These are phyloP conservation scores for Leccinum aurantiacum DNA, from an alignment of 768 basidiomycete genomes.

Conservation along the genomic window DNA sequence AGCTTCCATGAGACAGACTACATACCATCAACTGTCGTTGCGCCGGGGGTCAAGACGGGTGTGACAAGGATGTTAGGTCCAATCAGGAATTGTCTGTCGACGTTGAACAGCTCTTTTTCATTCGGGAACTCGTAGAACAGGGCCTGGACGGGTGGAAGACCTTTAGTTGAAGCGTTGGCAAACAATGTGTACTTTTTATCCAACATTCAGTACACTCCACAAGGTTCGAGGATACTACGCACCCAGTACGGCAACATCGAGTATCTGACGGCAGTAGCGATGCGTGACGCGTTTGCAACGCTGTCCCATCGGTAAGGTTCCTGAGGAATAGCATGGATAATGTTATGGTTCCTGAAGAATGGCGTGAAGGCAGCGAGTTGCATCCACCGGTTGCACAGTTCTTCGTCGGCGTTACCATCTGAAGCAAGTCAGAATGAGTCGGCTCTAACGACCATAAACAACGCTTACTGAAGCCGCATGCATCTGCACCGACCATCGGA, in stretches of 20 bases:
- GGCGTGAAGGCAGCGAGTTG: constrained; percentile 80
- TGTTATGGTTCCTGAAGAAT: constrained; percentile 81
- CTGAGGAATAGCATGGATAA: constrained; percentile 63
- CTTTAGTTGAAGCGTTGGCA: constrained; percentile 60
- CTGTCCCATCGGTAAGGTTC: constrained; percentile 83
- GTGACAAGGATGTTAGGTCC: constrained; percentile 73
- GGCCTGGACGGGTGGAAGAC: constrained; percentile 71
- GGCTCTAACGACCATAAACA: neutral
- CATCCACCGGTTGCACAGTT: constrained; percentile 86
- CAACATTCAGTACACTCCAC: neutral
- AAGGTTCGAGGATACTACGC: constrained; percentile 20
- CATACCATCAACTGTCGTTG: constrained; percentile 63
- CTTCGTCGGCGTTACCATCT: constrained; percentile 69
- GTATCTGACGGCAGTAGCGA: constrained; percentile 70
- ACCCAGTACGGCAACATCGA: constrained; percentile 79
- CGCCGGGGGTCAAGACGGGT: constrained; percentile 70
- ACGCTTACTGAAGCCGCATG: constrained; percentile 38
- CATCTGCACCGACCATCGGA: constrained; percentile 82
- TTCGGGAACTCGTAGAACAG: constrained; percentile 79
- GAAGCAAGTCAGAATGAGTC: constrained; percentile 2
- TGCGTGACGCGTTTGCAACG: constrained; percentile 71
- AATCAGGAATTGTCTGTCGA: constrained; percentile 71
- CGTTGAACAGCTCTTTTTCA: constrained; percentile 58
- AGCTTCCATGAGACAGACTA: neutral
- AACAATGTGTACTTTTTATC: constrained; percentile 64